Evolutionary conservation across 495 filamentous ascomycete genomes (phyloP), one percentile per base, ranked within the genome.

Genomic region (Tuber magnatum): DNA sequence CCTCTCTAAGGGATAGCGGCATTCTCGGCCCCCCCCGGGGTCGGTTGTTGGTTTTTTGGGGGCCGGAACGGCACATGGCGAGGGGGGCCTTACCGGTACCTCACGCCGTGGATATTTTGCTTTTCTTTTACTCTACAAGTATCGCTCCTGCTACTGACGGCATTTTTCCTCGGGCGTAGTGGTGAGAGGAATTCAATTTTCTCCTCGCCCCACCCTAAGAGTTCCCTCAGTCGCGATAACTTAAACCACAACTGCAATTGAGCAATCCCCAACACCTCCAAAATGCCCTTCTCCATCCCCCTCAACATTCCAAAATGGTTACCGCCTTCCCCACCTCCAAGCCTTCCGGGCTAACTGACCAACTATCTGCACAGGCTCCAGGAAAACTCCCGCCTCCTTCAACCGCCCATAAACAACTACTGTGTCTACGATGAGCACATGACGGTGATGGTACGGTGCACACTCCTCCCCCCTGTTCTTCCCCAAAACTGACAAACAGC

Each of bases 331-430:
- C 48, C 35, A 48, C 38, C 39, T 73, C 39, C 51, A 61, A 28
- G 0, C 16, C 32, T 22, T 51, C 44, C 39, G 32, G 42, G 43
- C 70, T 42, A 74, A 56, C 20, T 51, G 74, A 75, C 73, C 82
- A 39, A 78, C 73, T 76, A 71, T 68, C 43, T 68, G 74, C 71
- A 51, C 79, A 99, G 95, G 95, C 91, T 99, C 61, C 90, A 93
- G 82, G 89, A 91, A 81, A 97, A 98, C 83, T 91, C 92, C 5
- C 94, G 98, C 81, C 90, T 98, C 70, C 89, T 99, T 74, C 91
- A 97, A 84, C 95, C 95, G 1, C 95, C 95, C 3, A 91, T 99
- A 81, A 97, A 97, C 84, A 99, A 98, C 84, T 96, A 94, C 84
- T 97, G 94, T 85, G 92, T 99, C 76, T 95, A 97, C 85, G 90